Evolutionary conservation across 73 alveolate genomes (phyloP).

Genomic region (Paramecium octaurelia): DNA sequence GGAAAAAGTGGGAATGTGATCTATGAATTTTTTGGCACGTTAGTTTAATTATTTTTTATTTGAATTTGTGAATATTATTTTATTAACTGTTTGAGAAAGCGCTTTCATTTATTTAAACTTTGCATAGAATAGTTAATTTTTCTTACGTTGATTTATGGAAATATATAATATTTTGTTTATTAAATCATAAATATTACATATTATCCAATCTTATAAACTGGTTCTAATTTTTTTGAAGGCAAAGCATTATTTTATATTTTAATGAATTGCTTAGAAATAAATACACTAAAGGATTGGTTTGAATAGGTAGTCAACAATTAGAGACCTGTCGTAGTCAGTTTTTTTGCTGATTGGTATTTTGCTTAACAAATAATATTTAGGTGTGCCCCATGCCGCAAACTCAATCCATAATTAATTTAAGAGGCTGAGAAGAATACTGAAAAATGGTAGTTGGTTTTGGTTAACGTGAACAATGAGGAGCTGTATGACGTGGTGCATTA

Average conservation of each 20-base stretch:
- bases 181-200: background rate
- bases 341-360: conserved; percentile 16
- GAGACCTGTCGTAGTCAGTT: conserved; percentile 3
- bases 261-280: background rate
- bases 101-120: background rate
- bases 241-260: background rate
- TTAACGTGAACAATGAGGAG: background rate
- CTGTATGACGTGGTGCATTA: background rate
- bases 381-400: conserved; percentile 27
- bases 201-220: conserved; percentile 25
- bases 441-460: background rate
- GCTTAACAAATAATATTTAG: background rate
- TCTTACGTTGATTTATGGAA: background rate
- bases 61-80: background rate
- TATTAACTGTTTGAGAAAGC: background rate
- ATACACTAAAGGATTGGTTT: background rate
- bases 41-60: background rate
- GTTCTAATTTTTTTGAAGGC: background rate
- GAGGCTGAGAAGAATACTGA: background rate
- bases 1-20: background rate
- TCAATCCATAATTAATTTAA: background rate
- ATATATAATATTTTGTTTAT: background rate
- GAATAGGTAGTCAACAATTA: background rate
- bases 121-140: background rate
- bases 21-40: background rate